phyloP scores from a whole-genome alignment of 2,329 filamentous ascomycete genomes.

The Thielaviopsis euricoi region DNA sequence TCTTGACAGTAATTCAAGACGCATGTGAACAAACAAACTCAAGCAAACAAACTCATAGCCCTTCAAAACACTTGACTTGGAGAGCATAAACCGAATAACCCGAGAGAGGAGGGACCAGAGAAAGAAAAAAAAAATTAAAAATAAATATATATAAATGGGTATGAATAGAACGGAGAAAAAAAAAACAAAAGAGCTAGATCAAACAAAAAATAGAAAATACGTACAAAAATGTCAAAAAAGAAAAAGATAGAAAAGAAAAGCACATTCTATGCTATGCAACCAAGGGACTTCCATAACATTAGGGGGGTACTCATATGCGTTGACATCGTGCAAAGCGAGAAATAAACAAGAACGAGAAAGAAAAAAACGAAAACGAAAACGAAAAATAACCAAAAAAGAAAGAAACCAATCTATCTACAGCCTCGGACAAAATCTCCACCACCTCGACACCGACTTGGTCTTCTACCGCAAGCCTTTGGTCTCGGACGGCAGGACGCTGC shows the following conservation, averaged over 20 bases:
- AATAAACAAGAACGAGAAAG: neutral
- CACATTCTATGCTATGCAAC: neutral
- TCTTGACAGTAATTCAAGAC: no score
- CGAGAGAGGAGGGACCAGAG: no score
- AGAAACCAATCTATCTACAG: neutral
- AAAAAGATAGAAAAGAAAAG: neutral
- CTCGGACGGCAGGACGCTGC: slow-evolving; percentile 36
- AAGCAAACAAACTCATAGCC: no score
- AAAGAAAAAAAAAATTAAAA: no score
- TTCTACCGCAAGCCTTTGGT: slow-evolving; percentile 30
- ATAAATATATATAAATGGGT: neutral
- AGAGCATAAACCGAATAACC: no score
- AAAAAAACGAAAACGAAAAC: neutral
- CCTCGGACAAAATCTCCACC: slow-evolving; percentile 2
- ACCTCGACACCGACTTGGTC: neutral
- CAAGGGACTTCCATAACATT: no score
- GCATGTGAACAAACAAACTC: no score
- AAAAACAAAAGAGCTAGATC: neutral
- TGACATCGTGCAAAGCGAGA: no score
- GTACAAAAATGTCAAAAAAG: neutral
- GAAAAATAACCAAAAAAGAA: neutral
- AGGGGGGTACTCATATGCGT: no score
- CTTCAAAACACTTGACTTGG: no score
- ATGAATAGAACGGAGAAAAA: neutral
- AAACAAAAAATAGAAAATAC: slow-evolving; percentile 1